phyloP scores from a whole-genome alignment of 2,329 filamentous ascomycete genomes.

The Apiospora koreana region DNA sequence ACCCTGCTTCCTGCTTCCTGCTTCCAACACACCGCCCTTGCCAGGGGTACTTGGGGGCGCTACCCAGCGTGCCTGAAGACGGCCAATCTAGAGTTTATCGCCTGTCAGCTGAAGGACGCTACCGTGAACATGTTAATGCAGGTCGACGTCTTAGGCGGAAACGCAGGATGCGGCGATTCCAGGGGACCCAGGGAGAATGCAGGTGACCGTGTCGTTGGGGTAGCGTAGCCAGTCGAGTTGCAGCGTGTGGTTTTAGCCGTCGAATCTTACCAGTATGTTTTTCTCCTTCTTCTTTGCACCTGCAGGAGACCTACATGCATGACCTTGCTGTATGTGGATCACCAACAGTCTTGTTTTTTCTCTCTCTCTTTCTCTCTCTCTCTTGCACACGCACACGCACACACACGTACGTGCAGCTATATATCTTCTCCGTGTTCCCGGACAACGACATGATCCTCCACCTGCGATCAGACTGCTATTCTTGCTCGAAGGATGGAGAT shows the following conservation, averaged over 20 bases:
- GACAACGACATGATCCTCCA: not conserved
- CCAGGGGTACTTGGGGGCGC: not conserved
- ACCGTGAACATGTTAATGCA: slow-evolving; percentile 13
- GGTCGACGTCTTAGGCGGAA: slow-evolving; percentile 14
- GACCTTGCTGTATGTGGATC: not conserved
- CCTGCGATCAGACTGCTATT: not conserved
- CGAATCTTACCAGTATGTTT: slow-evolving; percentile 4
- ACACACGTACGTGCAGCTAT: not conserved
- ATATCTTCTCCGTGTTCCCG: not conserved
- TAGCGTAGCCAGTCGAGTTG: not conserved
- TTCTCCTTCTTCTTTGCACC: not conserved
- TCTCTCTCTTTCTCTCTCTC: not conserved
- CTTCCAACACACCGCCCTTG: slow-evolving; percentile 7
- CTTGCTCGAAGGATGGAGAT: not conserved
- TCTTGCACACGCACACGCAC: no score
- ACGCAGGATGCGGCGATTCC: slow-evolving; percentile 9
- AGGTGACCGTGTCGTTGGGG: slow-evolving; percentile 8
- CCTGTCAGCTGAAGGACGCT: slow-evolving; percentile 8
- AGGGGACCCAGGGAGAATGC: slow-evolving; percentile 3
- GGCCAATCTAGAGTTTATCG: slow-evolving; percentile 4
- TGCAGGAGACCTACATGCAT: not conserved
- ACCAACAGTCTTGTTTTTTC: not conserved
- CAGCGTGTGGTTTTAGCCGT: slow-evolving; percentile 10
- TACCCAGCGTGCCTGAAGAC: slow-evolving; percentile 5
- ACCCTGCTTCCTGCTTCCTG: not conserved